These are phyloP conservation scores for Mariannaea elegans DNA, from an alignment of 2,329 filamentous ascomycete genomes.

Conservation along the genomic window DNA sequence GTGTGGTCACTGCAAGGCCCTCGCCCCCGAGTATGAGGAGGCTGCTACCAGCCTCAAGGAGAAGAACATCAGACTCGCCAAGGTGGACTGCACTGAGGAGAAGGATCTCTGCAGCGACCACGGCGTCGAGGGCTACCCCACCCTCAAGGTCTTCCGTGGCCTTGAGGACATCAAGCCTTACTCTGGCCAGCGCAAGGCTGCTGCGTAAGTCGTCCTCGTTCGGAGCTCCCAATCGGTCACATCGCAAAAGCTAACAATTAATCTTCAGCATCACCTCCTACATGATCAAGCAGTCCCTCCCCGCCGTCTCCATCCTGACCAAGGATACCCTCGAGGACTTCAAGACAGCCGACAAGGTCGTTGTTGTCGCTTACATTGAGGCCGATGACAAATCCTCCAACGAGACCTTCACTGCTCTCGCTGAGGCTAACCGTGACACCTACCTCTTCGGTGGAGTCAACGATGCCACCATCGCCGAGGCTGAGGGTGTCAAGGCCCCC, in stretches of 20 bases:
- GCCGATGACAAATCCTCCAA: slow-evolving; percentile 84
- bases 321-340: slow-evolving; percentile 90
- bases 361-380: slow-evolving; percentile 88
- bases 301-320: slow-evolving; percentile 84
- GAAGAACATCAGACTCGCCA: slow-evolving; percentile 85
- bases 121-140: slow-evolving; percentile 97
- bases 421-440: slow-evolving; percentile 82
- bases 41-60: slow-evolving; percentile 86
- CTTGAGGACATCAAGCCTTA: slow-evolving; percentile 83
- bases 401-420: slow-evolving; percentile 80
- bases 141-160: slow-evolving; percentile 98
- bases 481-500: slow-evolving; percentile 88
- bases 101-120: slow-evolving; percentile 87
- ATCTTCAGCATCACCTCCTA: slow-evolving; percentile 72
- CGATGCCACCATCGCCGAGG: slow-evolving; percentile 85
- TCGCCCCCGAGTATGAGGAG: slow-evolving; percentile 91
- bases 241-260: slow-evolving; percentile 30
- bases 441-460: slow-evolving; percentile 92
- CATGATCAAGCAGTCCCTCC: slow-evolving; percentile 98
- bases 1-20: slow-evolving; percentile 98
- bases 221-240: background rate
- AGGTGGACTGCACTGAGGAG: slow-evolving; percentile 96
- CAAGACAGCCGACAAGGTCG: slow-evolving; percentile 98
- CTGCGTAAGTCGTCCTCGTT: slow-evolving; percentile 61
- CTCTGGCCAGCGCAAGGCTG: slow-evolving; percentile 87